Evolutionary conservation across 345 rosid species (phyloP), one percentile per base, ranked within the genome.

Genomic region (Sisymbrium irio): DNA sequence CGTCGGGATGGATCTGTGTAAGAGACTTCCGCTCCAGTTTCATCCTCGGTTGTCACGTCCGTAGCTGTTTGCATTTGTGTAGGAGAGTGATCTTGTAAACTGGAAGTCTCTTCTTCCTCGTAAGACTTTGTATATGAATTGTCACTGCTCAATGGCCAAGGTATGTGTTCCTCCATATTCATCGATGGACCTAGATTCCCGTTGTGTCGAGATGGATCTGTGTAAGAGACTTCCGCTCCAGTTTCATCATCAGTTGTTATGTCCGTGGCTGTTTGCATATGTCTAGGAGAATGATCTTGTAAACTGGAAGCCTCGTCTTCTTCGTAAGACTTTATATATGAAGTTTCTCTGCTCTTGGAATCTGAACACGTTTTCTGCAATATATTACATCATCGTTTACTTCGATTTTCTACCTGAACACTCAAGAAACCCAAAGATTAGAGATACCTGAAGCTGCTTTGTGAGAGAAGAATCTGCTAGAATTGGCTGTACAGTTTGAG

Each of bases 131-230:
- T 27, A 27, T 27, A 27, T 22, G 75, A 55, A 25, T 9, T 41
- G 37, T 75, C 69, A 7, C 57, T 42, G 66, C 71, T 62, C n/a
- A 49, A 4, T 40, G 68, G 56, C 78, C 47, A 40, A 67, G 73
- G 78, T 60, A 67, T 60, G 62, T 60, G 47, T 27, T 76, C 75
- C 79, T 62, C 70, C 65, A 25, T 45, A 44, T 42, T 7, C 56
- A 53, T 13, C 18, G 65, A 44, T 35, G 45, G 67, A 58, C 45
- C 28, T 49, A 59, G 65, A 41, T 75, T 27, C 19, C 54, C 65
- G 27, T 63, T 7, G 27, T 55, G 30, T 11, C 9, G 42, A 28
- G 44, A 62, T 22, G 46, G 11, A 25, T 56, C 15, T n/a, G 32
- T 36, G 66, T 55, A 35, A 55, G 61, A 55, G 66, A 18, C 60